Evolutionary conservation across 2,329 filamentous ascomycete genomes (phyloP).

Genomic region (Paraphaeosphaeria minitans): DNA sequence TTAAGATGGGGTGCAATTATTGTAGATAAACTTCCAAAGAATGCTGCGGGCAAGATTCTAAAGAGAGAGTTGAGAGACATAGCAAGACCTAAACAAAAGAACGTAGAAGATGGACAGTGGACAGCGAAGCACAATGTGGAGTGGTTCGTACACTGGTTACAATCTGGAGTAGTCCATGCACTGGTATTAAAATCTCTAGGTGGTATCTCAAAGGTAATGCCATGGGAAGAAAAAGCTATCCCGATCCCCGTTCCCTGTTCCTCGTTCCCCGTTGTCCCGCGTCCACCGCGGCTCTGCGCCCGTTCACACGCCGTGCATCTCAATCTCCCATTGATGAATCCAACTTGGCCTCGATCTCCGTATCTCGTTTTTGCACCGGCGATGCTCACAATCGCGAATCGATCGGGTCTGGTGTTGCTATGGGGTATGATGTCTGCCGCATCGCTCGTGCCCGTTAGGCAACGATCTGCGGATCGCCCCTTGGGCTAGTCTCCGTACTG

Average conservation of each 20-base stretch:
- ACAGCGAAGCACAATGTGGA: not conserved
- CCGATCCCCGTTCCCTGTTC: too few species aligned
- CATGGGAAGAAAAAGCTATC: not conserved
- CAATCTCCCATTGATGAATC: not conserved
- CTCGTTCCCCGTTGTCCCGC: too few species aligned
- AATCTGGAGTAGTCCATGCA: not conserved
- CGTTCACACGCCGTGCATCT: not conserved
- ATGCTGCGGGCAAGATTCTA: too few species aligned
- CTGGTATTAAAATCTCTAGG: constrained; percentile 9
- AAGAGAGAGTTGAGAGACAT: too few species aligned
- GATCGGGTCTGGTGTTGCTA: not conserved
- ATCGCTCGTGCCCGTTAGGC: constrained; percentile 3
- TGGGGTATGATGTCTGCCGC: constrained; percentile 9
- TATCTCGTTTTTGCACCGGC: not conserved
- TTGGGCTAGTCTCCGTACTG: not conserved
- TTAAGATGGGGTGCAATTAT: too few species aligned
- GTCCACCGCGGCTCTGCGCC: not conserved
- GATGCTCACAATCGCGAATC: constrained; percentile 2
- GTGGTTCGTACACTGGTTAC: not conserved
- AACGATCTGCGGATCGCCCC: constrained; percentile 1
- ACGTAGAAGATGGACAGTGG: too few species aligned
- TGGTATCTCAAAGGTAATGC: constrained; percentile 10
- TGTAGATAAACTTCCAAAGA: too few species aligned
- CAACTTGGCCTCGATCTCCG: not conserved
- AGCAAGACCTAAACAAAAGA: too few species aligned